Percentiles rank a stretch among this genome's conserved stretches.
Conservation (phyloP, 192 early-diverging fungal genomes). For the Helicostylum pulchrum region DNA sequence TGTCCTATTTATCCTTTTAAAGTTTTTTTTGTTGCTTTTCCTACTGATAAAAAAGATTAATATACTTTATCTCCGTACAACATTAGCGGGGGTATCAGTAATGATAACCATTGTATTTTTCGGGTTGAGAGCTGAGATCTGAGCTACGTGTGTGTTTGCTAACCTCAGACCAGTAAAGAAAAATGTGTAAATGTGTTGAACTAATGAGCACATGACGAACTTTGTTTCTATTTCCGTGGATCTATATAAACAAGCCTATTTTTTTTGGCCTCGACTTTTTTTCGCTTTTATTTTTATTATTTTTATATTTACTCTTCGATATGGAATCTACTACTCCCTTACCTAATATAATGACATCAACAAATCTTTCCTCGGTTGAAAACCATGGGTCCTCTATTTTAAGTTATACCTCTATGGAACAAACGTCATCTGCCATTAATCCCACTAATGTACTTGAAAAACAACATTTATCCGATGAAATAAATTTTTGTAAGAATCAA, state of each 20-base stretch:
- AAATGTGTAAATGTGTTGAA: not conserved
- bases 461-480: no score
- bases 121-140: conserved; percentile 3
- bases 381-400: no score
- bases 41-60: no score
- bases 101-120: conserved; percentile 12
- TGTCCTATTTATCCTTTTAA: no score
- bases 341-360: no score
- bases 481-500: no score
- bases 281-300: conserved; percentile 11
- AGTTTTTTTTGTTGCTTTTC: no score
- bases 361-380: no score
- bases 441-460: no score
- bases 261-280: conserved; percentile 1
- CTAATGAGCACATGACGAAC: conserved; percentile 20
- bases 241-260: conserved; percentile 9
- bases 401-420: no score
- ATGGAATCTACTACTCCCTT: not conserved
- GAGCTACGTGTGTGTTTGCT: conserved; percentile 6
- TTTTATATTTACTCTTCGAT: not conserved
- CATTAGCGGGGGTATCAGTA: not conserved
- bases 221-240: conserved; percentile 7
- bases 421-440: no score
- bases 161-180: conserved; percentile 19
- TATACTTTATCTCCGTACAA: not conserved